phyloP scores from a whole-genome alignment of 345 rosid genomes.

The Conringia planisiliqua region DNA sequence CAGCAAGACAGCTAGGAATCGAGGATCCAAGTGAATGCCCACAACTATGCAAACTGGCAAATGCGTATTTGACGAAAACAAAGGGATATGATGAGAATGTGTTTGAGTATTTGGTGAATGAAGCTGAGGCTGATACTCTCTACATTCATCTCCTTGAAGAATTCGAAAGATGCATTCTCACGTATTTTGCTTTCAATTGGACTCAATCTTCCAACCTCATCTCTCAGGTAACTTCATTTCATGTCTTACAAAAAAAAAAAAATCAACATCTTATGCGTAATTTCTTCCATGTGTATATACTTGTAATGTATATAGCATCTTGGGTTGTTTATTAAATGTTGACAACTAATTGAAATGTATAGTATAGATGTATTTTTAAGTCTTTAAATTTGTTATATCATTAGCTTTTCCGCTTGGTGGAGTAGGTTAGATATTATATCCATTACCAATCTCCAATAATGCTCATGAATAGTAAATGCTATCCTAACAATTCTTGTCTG shows the following conservation, averaged over 20 bases:
- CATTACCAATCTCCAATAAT: background rate
- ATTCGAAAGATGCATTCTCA: constrained; percentile 75
- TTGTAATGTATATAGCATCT: no score
- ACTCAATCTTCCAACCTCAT: constrained; percentile 58
- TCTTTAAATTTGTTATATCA: background rate
- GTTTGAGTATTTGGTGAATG: constrained; percentile 47
- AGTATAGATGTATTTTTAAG: background rate
- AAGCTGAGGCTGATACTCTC: constrained; percentile 53
- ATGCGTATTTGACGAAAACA: constrained; percentile 50
- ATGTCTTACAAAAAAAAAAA: background rate
- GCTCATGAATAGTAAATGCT: background rate
- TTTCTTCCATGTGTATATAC: background rate
- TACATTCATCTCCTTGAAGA: constrained; percentile 65
- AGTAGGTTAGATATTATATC: background rate
- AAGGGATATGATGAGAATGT: constrained; percentile 58
- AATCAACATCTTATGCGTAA: background rate
- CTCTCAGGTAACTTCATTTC: constrained; percentile 41
- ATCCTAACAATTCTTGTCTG: background rate
- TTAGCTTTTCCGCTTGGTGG: background rate
- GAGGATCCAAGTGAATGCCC: constrained; percentile 66
- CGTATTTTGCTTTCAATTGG: constrained; percentile 90
- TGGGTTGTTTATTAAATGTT: background rate
- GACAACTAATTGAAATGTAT: background rate
- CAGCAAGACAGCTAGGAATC: constrained; percentile 87
- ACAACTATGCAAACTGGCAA: constrained; percentile 60